Percentiles rank a stretch among this genome's conserved stretches.
phyloP scores from a whole-genome alignment of 2,329 filamentous ascomycete genomes.

The Arthrobotrys conoides region DNA sequence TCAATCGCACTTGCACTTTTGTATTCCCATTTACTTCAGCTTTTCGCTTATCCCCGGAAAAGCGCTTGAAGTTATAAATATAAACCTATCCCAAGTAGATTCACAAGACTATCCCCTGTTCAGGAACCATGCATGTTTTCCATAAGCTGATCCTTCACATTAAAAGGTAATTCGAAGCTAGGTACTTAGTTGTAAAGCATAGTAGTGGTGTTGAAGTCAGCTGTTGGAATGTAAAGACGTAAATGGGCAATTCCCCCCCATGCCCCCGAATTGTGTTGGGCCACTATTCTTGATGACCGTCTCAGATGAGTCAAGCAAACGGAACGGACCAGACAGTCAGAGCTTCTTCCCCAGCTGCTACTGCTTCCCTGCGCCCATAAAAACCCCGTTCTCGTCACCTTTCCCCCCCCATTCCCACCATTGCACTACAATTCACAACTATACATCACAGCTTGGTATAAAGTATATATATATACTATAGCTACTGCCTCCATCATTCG shows the following conservation, averaged over 20 bases:
- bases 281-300: conserved; percentile 27
- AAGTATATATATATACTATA: not conserved
- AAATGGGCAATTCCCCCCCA: not conserved
- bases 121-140: not conserved
- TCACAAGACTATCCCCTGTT: conserved; percentile 28
- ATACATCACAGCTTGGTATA: not conserved
- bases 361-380: conserved; percentile 22
- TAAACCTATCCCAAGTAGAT: not conserved
- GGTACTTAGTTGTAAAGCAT: not conserved
- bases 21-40: conserved; percentile 21
- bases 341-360: not conserved
- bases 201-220: conserved; percentile 32
- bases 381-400: conserved; percentile 18
- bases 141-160: conserved; percentile 59
- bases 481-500: not conserved
- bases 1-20: conserved; percentile 48
- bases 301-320: conserved; percentile 61
- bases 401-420: not conserved
- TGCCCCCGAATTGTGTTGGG: conserved; percentile 19
- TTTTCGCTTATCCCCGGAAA: conserved; percentile 52
- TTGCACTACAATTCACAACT: not conserved
- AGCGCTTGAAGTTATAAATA: too few species aligned
- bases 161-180: not conserved
- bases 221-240: conserved; percentile 22
- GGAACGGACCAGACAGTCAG: conserved; percentile 30